Conservation (phyloP, 176 grass and related monocot species). For the Zoysia japonica region DNA sequence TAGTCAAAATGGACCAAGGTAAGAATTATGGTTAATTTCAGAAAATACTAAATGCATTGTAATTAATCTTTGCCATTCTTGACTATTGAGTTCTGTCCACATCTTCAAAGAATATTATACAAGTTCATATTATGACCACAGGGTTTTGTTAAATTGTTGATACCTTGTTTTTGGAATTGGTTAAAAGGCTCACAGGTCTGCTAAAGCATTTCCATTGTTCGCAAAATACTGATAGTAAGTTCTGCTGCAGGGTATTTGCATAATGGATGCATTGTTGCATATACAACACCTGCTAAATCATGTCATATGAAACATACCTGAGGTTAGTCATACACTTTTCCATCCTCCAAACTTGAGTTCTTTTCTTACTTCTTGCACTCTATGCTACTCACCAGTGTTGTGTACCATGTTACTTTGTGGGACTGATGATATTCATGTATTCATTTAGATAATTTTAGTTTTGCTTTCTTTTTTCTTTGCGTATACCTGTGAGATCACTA, state of each 20-base stretch:
- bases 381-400: neutral
- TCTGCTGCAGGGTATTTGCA: neutral
- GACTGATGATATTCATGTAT: neutral
- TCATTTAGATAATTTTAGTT: neutral
- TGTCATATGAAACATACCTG: neutral
- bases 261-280: neutral
- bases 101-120: constrained; percentile 11
- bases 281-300: neutral
- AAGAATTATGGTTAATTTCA: neutral
- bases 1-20: neutral
- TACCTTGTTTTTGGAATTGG: neutral
- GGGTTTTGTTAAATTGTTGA: neutral
- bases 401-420: neutral
- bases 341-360: too few species aligned
- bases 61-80: neutral
- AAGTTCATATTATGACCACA: neutral
- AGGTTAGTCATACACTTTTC: too few species aligned
- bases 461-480: too few species aligned
- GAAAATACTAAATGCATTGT: neutral
- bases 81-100: neutral
- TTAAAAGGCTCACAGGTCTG: neutral
- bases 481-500: too few species aligned
- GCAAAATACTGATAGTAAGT: neutral
- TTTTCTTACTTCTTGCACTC: neutral
- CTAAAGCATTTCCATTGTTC: neutral